A percentile compares a stretch with the other conserved stretches of the same genome.
Conservation (phyloP, 306 rosid species). For the Lotus japonicus region DNA sequence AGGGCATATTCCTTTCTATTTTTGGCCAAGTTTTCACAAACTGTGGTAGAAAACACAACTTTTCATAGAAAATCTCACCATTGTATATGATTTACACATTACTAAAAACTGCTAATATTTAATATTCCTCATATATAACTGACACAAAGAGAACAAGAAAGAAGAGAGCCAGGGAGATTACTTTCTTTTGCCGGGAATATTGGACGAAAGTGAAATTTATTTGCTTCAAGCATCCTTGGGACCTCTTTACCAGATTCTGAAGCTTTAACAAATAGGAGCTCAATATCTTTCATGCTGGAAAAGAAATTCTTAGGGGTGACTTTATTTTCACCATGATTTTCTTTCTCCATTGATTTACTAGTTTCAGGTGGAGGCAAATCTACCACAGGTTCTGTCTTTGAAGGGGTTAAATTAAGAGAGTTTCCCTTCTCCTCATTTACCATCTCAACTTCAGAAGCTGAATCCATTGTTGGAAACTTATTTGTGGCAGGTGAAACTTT, state of each 20-base stretch:
- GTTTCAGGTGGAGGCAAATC: conserved; percentile 38
- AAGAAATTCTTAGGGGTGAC: conserved; percentile 65
- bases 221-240: conserved; percentile 99
- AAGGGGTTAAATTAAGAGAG: conserved; percentile 50
- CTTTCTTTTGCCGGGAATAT: conserved; percentile 61
- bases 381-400: conserved; percentile 31
- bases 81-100: not conserved
- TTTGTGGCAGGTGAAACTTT: conserved; percentile 34
- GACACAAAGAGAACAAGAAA: conserved; percentile 8
- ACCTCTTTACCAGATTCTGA: conserved; percentile 84
- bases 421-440: conserved; percentile 42
- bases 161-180: conserved; percentile 36
- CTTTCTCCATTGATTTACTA: conserved; percentile 37
- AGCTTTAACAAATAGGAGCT: conserved; percentile 65
- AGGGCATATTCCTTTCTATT: not conserved
- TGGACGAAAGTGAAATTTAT: conserved; percentile 87
- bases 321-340: conserved; percentile 48
- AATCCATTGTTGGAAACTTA: conserved; percentile 34
- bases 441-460: conserved; percentile 45
- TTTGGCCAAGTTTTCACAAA: not conserved
- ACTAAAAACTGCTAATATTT: not conserved
- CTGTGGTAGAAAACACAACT: not conserved
- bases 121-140: not conserved
- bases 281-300: conserved; percentile 76
- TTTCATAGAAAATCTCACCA: conserved; percentile 6